Percentiles rank a stretch among this genome's conserved stretches.
Conservation (phyloP, 208 protist genomes). For the Naegleria fowleri region DNA sequence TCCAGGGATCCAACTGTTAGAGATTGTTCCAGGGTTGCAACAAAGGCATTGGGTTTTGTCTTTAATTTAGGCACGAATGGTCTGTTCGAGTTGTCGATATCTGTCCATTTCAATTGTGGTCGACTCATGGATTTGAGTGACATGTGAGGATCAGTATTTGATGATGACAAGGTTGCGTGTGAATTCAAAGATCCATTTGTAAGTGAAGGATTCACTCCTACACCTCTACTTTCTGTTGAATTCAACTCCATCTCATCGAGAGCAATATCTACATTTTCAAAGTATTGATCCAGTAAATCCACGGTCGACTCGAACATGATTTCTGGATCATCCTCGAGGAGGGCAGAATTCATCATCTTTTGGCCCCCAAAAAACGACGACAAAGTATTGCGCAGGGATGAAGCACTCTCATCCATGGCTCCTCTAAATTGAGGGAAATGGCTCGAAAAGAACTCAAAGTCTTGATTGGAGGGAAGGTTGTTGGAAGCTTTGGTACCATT, state of each 20-base stretch:
- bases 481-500: not conserved
- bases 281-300: slow-evolving; percentile 8
- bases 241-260: not conserved
- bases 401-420: not conserved
- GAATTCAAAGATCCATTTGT: not conserved
- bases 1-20: not conserved
- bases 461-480: not conserved
- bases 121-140: not conserved
- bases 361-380: not conserved
- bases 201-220: not conserved
- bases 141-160: not conserved
- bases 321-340: not conserved
- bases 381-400: not conserved
- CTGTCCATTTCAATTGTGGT: slow-evolving; percentile 12
- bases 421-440: not conserved
- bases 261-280: slow-evolving; percentile 16
- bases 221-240: not conserved
- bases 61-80: slow-evolving; percentile 8
- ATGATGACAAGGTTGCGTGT: not conserved
- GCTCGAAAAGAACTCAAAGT: not conserved
- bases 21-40: not conserved
- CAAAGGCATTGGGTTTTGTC: not conserved
- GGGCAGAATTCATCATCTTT: not conserved
- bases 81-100: not conserved
- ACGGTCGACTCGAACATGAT: not conserved